Evolutionary conservation across 768 basidiomycete species (phyloP), one percentile per base, ranked within the genome.

Genomic region (Rhizopogon sp.): DNA sequence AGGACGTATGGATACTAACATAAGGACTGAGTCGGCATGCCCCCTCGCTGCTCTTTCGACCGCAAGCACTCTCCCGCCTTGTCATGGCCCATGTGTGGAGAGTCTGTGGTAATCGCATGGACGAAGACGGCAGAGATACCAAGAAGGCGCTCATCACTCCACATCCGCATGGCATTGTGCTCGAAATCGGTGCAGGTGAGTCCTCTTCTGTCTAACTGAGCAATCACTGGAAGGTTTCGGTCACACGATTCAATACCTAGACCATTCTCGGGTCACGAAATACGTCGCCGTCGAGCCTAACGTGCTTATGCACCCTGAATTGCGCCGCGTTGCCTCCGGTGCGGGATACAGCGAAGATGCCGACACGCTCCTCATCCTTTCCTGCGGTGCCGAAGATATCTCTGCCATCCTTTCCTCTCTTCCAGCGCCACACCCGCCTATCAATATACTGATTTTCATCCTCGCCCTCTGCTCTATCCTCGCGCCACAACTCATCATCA

Each of bases 281-380:
- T 90, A 90, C 60, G 71, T 90, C 47, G 88, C 87, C 1, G 65
- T 90, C 5, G 88, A 90, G 61, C 88, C 89, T 6, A 90, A 89
- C 60, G 52, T 58, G 5, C 67, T 72, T 52, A 87, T 89, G 87
- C 86, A 90, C 62, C 54, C 70, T 5, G 63, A 73, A 16, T 78
- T 91, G 39, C 77, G 82, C 25, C 64, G 62, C 1, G 63, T 66
- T 3, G 88, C 87, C 3, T 64, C 70, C 25, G 64, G 66, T 2
- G 77, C 73, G 5, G 86, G 87, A 1, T 87, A 76, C 63, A 68
- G 53, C 9, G 84, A 86, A 59, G 67, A 68, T 13, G 73, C 76
- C 13, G 81, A 81, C 2, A 75, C 78, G 0, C 70, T 89, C 1
- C 41, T 81, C 43, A 77, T 92, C 55, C 76, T 90, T 9, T 62